Evolutionary conservation across 345 rosid genomes (phyloP).

Genomic region (Populus tremula): DNA sequence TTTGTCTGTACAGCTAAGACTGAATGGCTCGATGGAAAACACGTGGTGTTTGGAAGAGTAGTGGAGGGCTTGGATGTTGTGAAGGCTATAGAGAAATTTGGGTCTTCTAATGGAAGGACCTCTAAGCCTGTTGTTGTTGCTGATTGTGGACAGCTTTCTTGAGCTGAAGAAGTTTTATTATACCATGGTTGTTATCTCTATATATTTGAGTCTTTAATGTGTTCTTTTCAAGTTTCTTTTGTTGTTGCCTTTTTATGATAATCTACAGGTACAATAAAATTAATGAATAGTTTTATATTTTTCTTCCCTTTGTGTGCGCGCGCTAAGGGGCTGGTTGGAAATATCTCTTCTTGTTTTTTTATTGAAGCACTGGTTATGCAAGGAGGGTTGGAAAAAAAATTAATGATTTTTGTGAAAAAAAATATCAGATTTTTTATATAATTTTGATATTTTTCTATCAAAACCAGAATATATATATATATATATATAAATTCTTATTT

Average conservation of each 20-base stretch:
- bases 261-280: not conserved
- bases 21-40: constrained; percentile 75
- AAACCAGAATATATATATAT: too few relatives aligned
- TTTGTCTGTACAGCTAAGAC: constrained; percentile 64
- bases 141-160: constrained; percentile 68
- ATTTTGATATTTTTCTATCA: too few relatives aligned
- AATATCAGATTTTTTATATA: too few relatives aligned
- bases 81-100: constrained; percentile 60
- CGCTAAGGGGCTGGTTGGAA: not conserved
- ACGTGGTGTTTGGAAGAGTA: constrained; percentile 73
- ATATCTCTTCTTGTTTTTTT: too few relatives aligned
- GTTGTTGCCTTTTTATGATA: not conserved
- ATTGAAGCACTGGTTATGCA: too few relatives aligned
- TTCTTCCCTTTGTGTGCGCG: not conserved
- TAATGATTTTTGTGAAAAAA: too few relatives aligned
- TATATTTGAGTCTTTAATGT: not conserved
- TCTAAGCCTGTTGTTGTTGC: constrained; percentile 48
- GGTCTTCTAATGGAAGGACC: constrained; percentile 54
- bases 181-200: not conserved
- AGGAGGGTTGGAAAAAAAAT: too few relatives aligned
- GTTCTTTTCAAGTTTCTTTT: not conserved
- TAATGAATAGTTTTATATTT: not conserved
- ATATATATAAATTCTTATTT: too few relatives aligned
- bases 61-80: constrained; percentile 67
- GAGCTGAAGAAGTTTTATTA: not conserved